phyloP scores from a whole-genome alignment of 2,329 filamentous ascomycete species.

The Orbilia javanica region DNA sequence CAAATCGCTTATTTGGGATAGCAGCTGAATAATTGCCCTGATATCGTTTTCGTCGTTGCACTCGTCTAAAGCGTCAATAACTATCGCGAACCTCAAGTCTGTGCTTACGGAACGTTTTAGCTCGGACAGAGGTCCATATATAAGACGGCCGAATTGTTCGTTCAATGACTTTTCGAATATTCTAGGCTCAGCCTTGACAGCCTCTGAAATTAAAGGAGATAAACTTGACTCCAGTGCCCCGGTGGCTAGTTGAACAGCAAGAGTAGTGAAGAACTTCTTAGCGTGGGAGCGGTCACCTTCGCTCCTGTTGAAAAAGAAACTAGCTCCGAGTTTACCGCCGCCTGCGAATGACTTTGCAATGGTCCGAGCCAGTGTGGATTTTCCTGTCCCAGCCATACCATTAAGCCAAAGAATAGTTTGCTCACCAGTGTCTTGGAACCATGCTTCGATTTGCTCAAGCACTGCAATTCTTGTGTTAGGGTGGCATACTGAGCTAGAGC shows the following conservation, averaged over 20 bases:
- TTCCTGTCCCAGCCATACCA: too few species aligned
- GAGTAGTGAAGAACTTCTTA: slow-evolving; percentile 41
- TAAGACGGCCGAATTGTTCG: slow-evolving; percentile 67
- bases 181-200: not conserved
- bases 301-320: too few species aligned
- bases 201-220: not conserved
- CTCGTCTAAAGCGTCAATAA: slow-evolving; percentile 64
- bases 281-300: slow-evolving; percentile 42
- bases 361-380: slow-evolving; percentile 33
- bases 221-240: not conserved
- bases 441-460: slow-evolving; percentile 54
- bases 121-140: slow-evolving; percentile 64
- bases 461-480: slow-evolving; percentile 60
- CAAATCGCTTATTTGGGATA: slow-evolving; percentile 34
- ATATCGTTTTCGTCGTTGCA: slow-evolving; percentile 61
- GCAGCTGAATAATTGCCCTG: slow-evolving; percentile 54
- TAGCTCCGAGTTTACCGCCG: slow-evolving; percentile 5
- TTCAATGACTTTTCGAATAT: slow-evolving; percentile 60
- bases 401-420: slow-evolving; percentile 64
- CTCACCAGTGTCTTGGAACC: slow-evolving; percentile 29
- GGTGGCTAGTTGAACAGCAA: slow-evolving; percentile 29
- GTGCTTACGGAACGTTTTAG: not conserved
- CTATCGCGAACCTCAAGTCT: slow-evolving; percentile 49
- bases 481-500: slow-evolving; percentile 60
- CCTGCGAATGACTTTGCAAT: slow-evolving; percentile 1